These are phyloP conservation scores for Chaetomium globosum DNA, from an alignment of 2,329 filamentous ascomycete genomes.

Conservation along the genomic window DNA sequence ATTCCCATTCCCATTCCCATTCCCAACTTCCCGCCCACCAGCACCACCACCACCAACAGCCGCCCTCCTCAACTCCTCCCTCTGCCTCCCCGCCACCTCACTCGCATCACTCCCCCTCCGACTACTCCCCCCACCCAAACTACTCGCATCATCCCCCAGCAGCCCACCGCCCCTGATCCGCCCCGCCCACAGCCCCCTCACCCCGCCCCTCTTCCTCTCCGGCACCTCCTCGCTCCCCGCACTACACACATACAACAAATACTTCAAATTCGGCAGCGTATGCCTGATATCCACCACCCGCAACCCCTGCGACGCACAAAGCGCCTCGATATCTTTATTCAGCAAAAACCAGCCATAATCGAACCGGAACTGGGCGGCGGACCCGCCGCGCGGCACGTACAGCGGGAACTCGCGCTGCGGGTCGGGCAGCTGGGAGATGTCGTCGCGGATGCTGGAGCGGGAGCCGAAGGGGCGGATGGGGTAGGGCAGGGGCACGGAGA, in stretches of 20 bases:
- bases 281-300: constrained; percentile 87
- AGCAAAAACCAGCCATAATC: constrained; percentile 96
- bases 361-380: constrained; percentile 80
- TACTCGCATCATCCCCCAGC: constrained; percentile 43
- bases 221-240: constrained; percentile 70
- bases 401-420: constrained; percentile 78
- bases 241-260: constrained; percentile 84
- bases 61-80: constrained; percentile 48
- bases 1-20: constrained; percentile 23
- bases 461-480: constrained; percentile 73
- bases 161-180: constrained; percentile 45
- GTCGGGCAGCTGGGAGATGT: constrained; percentile 62
- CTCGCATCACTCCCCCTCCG: constrained; percentile 51
- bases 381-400: constrained; percentile 65
- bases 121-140: constrained; percentile 45
- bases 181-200: constrained; percentile 60
- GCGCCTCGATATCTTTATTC: constrained; percentile 86
- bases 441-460: constrained; percentile 73
- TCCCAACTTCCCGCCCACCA: neutral
- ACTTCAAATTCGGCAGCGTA: constrained; percentile 90
- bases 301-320: constrained; percentile 68
- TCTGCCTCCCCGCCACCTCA: constrained; percentile 45
- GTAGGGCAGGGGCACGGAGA: constrained; percentile 78
- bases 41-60: constrained; percentile 26
- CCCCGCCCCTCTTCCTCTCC: constrained; percentile 62